A percentile compares a stretch with the other conserved stretches of the same genome.
These are phyloP conservation scores for Fusarium continuum DNA, from an alignment of 2,329 filamentous ascomycete genomes.

Conservation along the genomic window DNA sequence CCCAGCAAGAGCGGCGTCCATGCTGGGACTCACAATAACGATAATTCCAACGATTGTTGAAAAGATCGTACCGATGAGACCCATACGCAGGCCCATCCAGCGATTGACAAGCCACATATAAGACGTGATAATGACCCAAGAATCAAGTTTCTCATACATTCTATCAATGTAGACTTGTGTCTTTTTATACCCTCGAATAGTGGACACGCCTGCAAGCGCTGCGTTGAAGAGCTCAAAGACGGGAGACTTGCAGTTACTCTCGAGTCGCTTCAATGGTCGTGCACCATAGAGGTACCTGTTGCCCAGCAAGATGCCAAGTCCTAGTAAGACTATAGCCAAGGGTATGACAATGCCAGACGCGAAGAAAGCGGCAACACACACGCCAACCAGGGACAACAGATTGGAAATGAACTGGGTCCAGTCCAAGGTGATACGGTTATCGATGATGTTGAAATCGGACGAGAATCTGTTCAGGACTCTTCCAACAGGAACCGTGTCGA, in stretches of 20 bases:
- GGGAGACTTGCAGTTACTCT: constrained; percentile 79
- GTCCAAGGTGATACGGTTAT: constrained; percentile 72
- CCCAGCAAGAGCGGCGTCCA: constrained; percentile 76
- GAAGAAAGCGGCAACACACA: constrained; percentile 73
- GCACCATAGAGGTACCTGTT: constrained; percentile 73
- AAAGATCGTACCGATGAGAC: constrained; percentile 74
- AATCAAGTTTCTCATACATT: constrained; percentile 76
- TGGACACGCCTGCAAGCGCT: constrained; percentile 75
- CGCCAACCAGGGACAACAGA: constrained; percentile 69
- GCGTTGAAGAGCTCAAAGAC: constrained; percentile 84
- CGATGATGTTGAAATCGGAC: constrained; percentile 78
- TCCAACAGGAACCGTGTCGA: constrained; percentile 81
- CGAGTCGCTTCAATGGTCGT: constrained; percentile 78
- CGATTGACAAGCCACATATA: constrained; percentile 78
- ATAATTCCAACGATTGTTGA: constrained; percentile 70
- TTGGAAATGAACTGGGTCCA: constrained; percentile 68
- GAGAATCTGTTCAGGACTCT: constrained; percentile 82
- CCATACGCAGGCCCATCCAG: constrained; percentile 80
- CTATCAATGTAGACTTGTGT: constrained; percentile 70
- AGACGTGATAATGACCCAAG: constrained; percentile 71
- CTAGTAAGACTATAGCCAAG: constrained; percentile 66
- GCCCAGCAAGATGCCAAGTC: constrained; percentile 66
- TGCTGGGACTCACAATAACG: constrained; percentile 67
- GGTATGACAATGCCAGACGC: constrained; percentile 74
- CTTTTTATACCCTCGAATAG: constrained; percentile 80